Evolutionary conservation across 495 filamentous ascomycete species (phyloP), one percentile per base, ranked within the genome.

Genomic region (Pyronema domesticum): DNA sequence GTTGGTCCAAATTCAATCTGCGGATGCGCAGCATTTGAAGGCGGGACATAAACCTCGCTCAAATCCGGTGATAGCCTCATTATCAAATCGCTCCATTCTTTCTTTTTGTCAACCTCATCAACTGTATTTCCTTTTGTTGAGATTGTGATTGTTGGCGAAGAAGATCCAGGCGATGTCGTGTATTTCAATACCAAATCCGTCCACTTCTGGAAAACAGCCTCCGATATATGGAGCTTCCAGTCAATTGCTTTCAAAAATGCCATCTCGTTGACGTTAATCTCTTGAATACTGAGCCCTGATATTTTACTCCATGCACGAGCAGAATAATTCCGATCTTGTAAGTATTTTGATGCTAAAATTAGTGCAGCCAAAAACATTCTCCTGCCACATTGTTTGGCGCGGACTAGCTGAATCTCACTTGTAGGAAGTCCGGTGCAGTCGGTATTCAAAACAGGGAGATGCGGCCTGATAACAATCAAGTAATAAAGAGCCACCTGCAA

Each of bases 251-350:
- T 67, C 15, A 96, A 76, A 67, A 96, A 98, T 42, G 86, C 80
- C 72, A 94, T 83, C 70, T 98, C 91, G 66, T 95, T 96, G 59
- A 85, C 80, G 70, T 96, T 96, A 68, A 98, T 95, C 70, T 98
- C 91, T 35, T 75, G 69, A 0, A 85, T 86, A 59, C 85, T 85
- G 37, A 96, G 73, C 37, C 89, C 89, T 17, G 89, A 95, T 51
- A 98, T 96, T 72, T 93, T 95, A 67, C 91, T 95, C 91, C 91
- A 98, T 17, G 91, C 91, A 37, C 87, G 78, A 40, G 91, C 88
- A 7, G 93, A 96, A 69, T 89, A 98, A 68, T 96, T 98, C 44
- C 91, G 83, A 68, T 98, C 91, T 67, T 98, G 91, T 40, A 96
- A 74, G 68, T 95, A 98, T 71, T 98, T 98, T 18, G 91, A 95